Evolutionary conservation across 352 stramenopile genomes (phyloP), one percentile per base, ranked within the genome.

Genomic region (Pseudoperonospora humuli): DNA sequence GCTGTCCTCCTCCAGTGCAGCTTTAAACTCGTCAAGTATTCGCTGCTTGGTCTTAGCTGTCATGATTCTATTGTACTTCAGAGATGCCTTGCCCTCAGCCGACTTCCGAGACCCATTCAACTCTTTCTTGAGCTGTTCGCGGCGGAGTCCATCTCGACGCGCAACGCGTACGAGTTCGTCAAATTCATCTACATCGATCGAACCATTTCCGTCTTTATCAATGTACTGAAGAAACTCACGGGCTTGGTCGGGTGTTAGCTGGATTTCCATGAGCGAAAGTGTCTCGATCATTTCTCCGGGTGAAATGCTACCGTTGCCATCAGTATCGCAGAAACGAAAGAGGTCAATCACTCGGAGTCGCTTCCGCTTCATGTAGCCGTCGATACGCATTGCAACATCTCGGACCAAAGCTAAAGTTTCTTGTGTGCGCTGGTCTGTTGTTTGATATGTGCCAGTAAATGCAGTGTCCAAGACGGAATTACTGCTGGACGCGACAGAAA

Each of bases 141-240:
- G 76, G 44, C 87, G 74, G 1, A 74, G 72, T 50, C 86, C 75
- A 14, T 70, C 84, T 7, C 75, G 70, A 13, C 75, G 69, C 0
- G 78, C 70, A 67, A 13, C 75, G 69, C 0, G 78, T 68, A 91
- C 65, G 7, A 93, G 53, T 43, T 86, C 79, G 46, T 90, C 76
- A 36, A 93, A 91, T 40, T 91, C 78, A 49, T 93, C 76, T 21
- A 93, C 69, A 31, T 93, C 76, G 43, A 93, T 89, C 2, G 72
- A 83, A 5, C 76, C 76, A 15, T 93, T 87, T 26, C 23, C 23
- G 4, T 26, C 23, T 26, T 85, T 87, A 61, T 91, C 76, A 15
- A 93, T 84, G 26, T 87, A 69, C 11, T 67, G 61, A 50, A 90
- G 80, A 28, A 91, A 86, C 9, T 75, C 72, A 15, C 73, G 50